Evolutionary conservation across 108 stramenopile genomes (phyloP), one percentile per base, ranked within the genome.

Genomic region (Nannochloropsis gaditana): DNA sequence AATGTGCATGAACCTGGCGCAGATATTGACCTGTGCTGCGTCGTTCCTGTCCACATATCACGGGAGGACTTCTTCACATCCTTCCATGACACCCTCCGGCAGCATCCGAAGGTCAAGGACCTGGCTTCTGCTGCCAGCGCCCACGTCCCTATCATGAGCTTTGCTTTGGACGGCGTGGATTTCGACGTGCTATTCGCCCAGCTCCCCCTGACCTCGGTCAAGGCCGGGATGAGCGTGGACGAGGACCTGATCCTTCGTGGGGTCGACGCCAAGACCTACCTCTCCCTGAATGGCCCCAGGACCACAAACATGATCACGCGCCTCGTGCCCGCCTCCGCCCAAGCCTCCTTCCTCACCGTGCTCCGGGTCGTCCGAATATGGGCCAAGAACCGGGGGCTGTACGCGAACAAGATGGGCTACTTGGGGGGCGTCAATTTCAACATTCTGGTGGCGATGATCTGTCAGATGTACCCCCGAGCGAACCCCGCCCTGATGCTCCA

Each of bases 1-100:
- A 94, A 95, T 80, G 95, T 99, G 41, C 95, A 96, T 84, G 96
- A 96, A 90, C 96, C 96, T 1, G 97, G 97, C 9, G 95, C 97
- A 11, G 99, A 99, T 90, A 98, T 99, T 89, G 98, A 94, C 85
- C 45, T 86, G 21, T 85, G 93, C 10, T 93, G 93, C 81, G 95
- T 97, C 41, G 93, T 94, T 5, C 97, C 97, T 43, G 93, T 82
- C 59, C 91, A 95, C 82, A 94, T 95, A 89, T 93, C 95, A 21
- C 90, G 93, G 42, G 94, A 95, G 42, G 96, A 98, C 44, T 98
- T 99, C 85, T 99, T 99, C 86, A 88, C 92, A 43, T 86, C 87
- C 43, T 87, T 99, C 80, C 94, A 95, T n/a, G 94, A 95, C 86
- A 87, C 91, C 17, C 94, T 99, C 43, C 90, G 92, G 73, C 45